Evolutionary conservation across 2,329 filamentous ascomycete genomes (phyloP), one percentile per base, ranked within the genome.

Genomic region (Penicillium sclerotigenum): DNA sequence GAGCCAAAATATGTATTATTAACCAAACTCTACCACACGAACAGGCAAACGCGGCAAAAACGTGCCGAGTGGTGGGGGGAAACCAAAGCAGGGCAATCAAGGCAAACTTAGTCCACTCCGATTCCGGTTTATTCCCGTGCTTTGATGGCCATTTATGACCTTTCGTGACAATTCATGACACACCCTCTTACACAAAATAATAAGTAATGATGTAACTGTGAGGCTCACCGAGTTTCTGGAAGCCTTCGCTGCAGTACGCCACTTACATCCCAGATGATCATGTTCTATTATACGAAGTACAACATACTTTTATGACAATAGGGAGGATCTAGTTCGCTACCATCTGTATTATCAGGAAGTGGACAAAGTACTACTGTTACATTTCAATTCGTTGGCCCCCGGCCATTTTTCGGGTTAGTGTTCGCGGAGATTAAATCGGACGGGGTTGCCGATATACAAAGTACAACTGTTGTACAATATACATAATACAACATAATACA

Each of bases 221-320:
- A 53, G 52, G 50, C 56, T 58, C 53, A 55, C 50, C 58, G 58
- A 63, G 59, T 54, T 72, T 73, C 70, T 71, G 68, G 70, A 73
- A 73, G 42, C 31, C 60, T 73, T 72, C 70, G 68, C 53, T 71
- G 70, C 70, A 72, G 40, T 46, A 31, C 53, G 53, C 53, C 53
- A 55, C 53, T 46, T 28, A 37, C 50, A 31, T 31, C 9, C 24
- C 18, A 16, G 28, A 31, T 16, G 28, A 52, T 42, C 33, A 22
- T 16, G 8, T 40, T 40, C 10, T 18, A 26, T 47, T 33, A 31
- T 29, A 8, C 18, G 34, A n/a, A 14, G 5, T n/a, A n/a, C n/a
- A n/a, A n/a, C n/a, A n/a, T n/a, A n/a, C n/a, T n/a, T n/a, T 20
- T 33, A 22, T 42, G 34, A 42, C 24, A n/a, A 41, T n/a, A 3